These are phyloP conservation scores for Datisca glomerata DNA, from an alignment of 306 rosid genomes.

Conservation along the genomic window DNA sequence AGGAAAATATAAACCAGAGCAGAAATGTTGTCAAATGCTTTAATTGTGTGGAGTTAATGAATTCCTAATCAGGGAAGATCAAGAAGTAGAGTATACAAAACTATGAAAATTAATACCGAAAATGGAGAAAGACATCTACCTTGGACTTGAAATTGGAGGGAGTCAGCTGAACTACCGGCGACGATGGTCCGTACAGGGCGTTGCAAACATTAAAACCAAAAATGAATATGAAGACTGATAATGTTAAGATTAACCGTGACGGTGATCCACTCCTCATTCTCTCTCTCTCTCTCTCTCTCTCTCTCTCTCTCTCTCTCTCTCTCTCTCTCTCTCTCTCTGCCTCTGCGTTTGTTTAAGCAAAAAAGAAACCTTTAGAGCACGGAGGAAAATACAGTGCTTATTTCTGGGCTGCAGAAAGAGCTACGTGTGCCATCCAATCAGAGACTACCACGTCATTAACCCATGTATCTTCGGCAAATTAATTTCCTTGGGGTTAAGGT, in stretches of 20 bases:
- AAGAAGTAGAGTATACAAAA: too few species aligned
- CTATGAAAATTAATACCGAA: too few species aligned
- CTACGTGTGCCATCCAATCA: slow-evolving; percentile 59
- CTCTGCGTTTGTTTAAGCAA: too few species aligned
- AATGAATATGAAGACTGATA: slow-evolving; percentile 15
- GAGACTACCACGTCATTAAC: slow-evolving; percentile 23
- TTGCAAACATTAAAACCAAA: slow-evolving; percentile 24
- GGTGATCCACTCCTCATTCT: slow-evolving; percentile 16
- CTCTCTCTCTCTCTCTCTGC: neutral
- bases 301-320: slow-evolving; percentile 10
- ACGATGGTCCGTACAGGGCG: slow-evolving; percentile 80
- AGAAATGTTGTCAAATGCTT: too few species aligned
- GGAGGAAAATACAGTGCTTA: slow-evolving; percentile 4
- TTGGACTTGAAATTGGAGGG: slow-evolving; percentile 93
- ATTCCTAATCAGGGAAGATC: too few species aligned
- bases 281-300: slow-evolving; percentile 15
- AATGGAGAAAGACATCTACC: slow-evolving; percentile 27
- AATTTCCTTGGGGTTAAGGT: too few species aligned
- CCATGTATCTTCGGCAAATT: neutral
- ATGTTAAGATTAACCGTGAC: slow-evolving; percentile 9
- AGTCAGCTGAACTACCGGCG: slow-evolving; percentile 89
- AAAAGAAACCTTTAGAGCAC: slow-evolving; percentile 16
- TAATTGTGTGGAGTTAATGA: too few species aligned
- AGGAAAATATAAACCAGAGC: too few species aligned
- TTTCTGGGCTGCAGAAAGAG: slow-evolving; percentile 8